Base-by-base conservation (phyloP, 805 yeast species). In the Candida adriatica region DNA sequence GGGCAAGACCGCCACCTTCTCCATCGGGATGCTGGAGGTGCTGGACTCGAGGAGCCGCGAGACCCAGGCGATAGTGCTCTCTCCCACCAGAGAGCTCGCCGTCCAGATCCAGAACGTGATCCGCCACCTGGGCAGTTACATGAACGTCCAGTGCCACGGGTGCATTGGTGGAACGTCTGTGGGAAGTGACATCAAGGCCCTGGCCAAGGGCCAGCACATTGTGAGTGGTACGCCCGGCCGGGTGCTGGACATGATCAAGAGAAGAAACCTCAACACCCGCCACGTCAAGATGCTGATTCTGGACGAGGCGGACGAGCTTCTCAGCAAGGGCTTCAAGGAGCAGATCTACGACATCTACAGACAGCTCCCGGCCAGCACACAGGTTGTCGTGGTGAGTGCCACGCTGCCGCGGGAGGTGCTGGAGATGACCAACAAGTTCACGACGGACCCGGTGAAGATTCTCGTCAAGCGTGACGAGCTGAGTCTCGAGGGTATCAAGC, bases 191-290 rank as follows among this genome's bases (percentile, higher is more conserved):
- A 67, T 81, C 38, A 79, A 82, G 54, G 74, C 75, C 35, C 66
- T 87, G 45, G 67, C 68, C 36, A 79, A 71, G 45, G 95, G 95
- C 41, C 86, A 79, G 51, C 96, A 92, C 51, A 79, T 92, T 24
- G 84, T 92, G 24, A 88, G 92, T 56, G 98, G 98, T 31, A 92
- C 98, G 9, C 98, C 98, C 20, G 98, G 98, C 35, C 73, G 98
- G 54, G 95, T 90, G 24, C 60, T 72, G 40, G 98, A 92, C 62
- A 76, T 92, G 81, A 76, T 92, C 42, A 83, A 83, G 54, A 75
- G 96, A 59, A 75, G 94, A 45, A 70, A 70, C 47, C 66, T 92
- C 48, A 66, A 68, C 42, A 75, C 92, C 11, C 75, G 87, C 46
- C 70, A 78, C 50, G 68, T 87, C 45, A 86, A 88, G 66, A 80